phyloP scores from a whole-genome alignment of 129 eudicot species.

The Lonicera japonica region DNA sequence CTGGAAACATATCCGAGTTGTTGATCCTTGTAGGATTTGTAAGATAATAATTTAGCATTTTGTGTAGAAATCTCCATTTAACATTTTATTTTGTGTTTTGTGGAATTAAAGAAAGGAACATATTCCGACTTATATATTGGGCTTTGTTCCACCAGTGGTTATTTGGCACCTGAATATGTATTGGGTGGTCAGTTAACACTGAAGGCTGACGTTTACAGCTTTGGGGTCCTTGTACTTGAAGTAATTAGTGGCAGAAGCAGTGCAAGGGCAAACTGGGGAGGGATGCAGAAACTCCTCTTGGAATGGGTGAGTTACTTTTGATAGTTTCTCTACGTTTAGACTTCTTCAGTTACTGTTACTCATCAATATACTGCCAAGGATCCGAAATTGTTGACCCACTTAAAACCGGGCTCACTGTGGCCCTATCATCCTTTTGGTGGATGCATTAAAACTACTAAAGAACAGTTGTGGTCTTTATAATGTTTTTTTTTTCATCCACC shows the following conservation, averaged over 20 bases:
- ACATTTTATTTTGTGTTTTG: slow-evolving; percentile 4
- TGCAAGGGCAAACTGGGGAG: slow-evolving; percentile 42
- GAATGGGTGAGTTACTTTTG: slow-evolving; percentile 62
- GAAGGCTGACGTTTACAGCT: slow-evolving; percentile 95
- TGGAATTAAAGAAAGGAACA: background rate
- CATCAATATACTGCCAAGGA: background rate
- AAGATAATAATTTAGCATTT: background rate
- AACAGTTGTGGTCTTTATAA: no score
- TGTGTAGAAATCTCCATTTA: background rate
- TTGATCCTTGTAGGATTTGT: background rate
- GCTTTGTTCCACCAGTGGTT: slow-evolving; percentile 52
- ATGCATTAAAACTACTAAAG: no score
- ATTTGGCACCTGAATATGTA: slow-evolving; percentile 93
- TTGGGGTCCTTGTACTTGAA: slow-evolving; percentile 87
- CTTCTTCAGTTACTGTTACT: background rate
- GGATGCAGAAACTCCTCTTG: slow-evolving; percentile 44
- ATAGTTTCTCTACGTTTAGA: background rate
- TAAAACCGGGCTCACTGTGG: no score
- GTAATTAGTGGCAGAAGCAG: slow-evolving; percentile 69
- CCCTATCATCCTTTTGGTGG: no score
- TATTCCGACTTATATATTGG: background rate
- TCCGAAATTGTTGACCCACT: background rate
- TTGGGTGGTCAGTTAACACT: slow-evolving; percentile 75
- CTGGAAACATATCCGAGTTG: no score
- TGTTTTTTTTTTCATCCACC: no score